Evolutionary conservation across 2,329 filamentous ascomycete species (phyloP).

Genomic region (Sphaceloma murrayae): DNA sequence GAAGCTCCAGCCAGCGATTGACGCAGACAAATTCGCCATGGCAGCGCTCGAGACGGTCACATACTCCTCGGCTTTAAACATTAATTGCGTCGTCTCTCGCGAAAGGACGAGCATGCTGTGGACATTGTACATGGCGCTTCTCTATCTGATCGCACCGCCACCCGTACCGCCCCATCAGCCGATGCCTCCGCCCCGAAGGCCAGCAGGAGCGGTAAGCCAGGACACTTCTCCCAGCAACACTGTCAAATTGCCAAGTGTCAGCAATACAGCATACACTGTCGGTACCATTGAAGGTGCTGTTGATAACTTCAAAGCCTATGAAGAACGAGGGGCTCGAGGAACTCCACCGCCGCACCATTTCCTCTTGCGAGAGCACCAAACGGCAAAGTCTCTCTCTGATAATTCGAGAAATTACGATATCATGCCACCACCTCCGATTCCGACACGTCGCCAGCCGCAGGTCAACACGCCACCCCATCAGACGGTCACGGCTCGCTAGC

Average conservation of each 20-base stretch:
- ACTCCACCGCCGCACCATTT: constrained; percentile 14
- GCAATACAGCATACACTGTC: neutral
- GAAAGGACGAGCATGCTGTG: constrained; percentile 16
- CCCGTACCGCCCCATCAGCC: constrained; percentile 17
- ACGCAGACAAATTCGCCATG: constrained; percentile 12
- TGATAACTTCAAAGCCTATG: constrained; percentile 13
- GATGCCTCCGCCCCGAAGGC: constrained; percentile 15
- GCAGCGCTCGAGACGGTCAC: constrained; percentile 12
- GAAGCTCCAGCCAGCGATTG: neutral
- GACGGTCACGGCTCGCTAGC: constrained; percentile 5
- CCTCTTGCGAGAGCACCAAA: constrained; percentile 4
- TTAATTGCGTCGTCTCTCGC: constrained; percentile 15
- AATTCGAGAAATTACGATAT: neutral
- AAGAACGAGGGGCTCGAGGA: neutral
- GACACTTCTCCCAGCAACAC: constrained; percentile 10
- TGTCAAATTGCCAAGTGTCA: neutral
- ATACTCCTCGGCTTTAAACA: constrained; percentile 16
- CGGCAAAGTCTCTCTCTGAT: neutral
- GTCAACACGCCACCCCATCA: neutral
- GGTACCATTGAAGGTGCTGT: constrained; percentile 7
- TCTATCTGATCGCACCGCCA: constrained; percentile 12
- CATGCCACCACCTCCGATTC: constrained; percentile 6
- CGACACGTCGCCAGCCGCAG: neutral
- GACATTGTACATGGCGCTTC: constrained; percentile 16
- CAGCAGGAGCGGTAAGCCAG: too few species aligned